Evolutionary conservation across 352 stramenopile genomes (phyloP).

Genomic region (Elongisporangium undulatum): DNA sequence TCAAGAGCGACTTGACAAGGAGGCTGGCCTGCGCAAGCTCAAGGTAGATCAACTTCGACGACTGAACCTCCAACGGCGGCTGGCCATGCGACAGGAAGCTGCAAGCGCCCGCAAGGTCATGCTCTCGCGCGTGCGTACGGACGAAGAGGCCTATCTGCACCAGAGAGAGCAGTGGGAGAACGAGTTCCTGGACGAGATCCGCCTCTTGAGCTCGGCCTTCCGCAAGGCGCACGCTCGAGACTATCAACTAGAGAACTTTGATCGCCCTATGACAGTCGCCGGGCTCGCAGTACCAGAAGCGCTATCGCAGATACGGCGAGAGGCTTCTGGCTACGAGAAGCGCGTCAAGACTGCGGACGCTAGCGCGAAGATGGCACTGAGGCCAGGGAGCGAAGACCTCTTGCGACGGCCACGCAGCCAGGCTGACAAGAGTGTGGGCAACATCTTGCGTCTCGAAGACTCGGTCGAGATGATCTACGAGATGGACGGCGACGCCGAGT

Average conservation of each 20-base stretch:
- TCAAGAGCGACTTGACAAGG: conserved; percentile 11
- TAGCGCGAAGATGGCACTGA: not conserved
- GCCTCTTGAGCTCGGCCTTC: conserved; percentile 31
- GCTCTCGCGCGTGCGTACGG: conserved; percentile 11
- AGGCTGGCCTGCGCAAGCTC: conserved; percentile 14
- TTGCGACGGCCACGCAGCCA: not conserved
- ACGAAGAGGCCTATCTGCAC: conserved; percentile 15
- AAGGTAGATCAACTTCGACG: conserved; percentile 38
- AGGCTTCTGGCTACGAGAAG: conserved; percentile 30
- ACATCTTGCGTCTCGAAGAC: conserved; percentile 26
- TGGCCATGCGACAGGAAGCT: conserved; percentile 31
- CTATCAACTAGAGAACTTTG: conserved; percentile 1
- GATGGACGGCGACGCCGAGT: conserved; percentile 11
- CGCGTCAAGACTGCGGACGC: conserved; percentile 39
- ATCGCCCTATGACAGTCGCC: conserved; percentile 45
- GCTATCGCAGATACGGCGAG: conserved; percentile 37
- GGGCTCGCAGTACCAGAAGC: conserved; percentile 46
- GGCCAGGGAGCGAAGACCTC: not conserved
- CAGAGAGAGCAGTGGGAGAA: conserved; percentile 48
- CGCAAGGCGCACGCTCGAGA: conserved; percentile 24
- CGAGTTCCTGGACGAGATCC: conserved; percentile 49
- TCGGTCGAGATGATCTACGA: conserved; percentile 27
- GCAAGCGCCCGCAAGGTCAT: conserved; percentile 19
- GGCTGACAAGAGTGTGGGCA: not conserved
- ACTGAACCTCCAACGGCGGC: conserved; percentile 27